phyloP scores from a whole-genome alignment of 2,329 filamentous ascomycete species.

The Penicillium hesseltinei region DNA sequence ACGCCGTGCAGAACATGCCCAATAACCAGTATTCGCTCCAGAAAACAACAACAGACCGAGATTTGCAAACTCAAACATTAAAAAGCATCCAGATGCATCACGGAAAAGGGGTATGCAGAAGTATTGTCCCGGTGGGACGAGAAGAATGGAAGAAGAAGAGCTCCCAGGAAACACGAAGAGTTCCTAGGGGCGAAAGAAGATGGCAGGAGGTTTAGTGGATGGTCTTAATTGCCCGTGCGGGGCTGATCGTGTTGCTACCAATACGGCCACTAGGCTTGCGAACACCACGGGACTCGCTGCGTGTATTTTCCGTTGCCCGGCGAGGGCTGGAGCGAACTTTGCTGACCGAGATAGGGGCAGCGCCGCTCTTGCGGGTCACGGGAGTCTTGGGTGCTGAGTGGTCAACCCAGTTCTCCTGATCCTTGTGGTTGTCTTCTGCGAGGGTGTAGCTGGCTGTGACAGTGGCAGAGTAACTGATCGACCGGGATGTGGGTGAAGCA shows the following conservation, averaged over 20 bases:
- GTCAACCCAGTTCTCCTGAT: constrained; percentile 65
- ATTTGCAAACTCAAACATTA: constrained; percentile 15
- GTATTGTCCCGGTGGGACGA: constrained; percentile 15
- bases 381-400: constrained; percentile 53
- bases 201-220: constrained; percentile 17
- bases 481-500: constrained; percentile 63
- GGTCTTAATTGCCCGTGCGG: constrained; percentile 27
- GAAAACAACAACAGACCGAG: constrained; percentile 17
- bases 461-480: constrained; percentile 72
- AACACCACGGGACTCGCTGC: constrained; percentile 41
- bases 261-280: constrained; percentile 49
- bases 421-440: constrained; percentile 62
- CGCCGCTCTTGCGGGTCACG: constrained; percentile 52
- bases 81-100: constrained; percentile 21
- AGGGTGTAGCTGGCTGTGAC: constrained; percentile 66
- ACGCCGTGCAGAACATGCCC: constrained; percentile 30
- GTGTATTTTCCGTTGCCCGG: constrained; percentile 37
- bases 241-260: constrained; percentile 41
- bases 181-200: constrained; percentile 2
- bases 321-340: constrained; percentile 63
- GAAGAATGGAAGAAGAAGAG: constrained; percentile 21
- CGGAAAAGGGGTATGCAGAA: constrained; percentile 24
- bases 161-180: constrained; percentile 12
- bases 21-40: constrained; percentile 24
- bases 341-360: constrained; percentile 53